Conservation (phyloP, 768 basidiomycete species). For the Russula vinacea region DNA sequence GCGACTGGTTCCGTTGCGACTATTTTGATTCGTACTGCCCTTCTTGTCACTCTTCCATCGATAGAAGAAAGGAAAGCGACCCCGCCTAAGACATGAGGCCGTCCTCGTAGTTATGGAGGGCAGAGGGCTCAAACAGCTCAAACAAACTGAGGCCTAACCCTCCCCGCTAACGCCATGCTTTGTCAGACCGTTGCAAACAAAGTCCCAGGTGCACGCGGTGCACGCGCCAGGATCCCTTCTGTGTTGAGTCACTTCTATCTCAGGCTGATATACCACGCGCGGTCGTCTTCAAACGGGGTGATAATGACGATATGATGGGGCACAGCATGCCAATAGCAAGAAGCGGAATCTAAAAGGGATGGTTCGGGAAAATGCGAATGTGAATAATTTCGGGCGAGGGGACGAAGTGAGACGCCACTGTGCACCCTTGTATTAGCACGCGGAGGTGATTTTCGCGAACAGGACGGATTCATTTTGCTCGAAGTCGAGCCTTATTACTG, state of each 20-base stretch:
- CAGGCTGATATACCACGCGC: too few relatives aligned
- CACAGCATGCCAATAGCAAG: background rate
- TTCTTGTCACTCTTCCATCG: constrained; percentile 2
- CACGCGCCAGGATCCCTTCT: too few relatives aligned
- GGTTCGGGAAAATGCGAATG: background rate
- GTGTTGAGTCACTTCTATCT: too few relatives aligned
- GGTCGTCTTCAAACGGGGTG: background rate
- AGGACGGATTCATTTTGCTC: background rate
- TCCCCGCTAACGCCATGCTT: background rate
- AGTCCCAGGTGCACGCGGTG: too few relatives aligned
- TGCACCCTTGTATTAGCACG: background rate
- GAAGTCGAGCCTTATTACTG: background rate
- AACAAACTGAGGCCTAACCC: background rate
- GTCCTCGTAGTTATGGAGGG: background rate
- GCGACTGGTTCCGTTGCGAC: background rate
- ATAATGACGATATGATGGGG: background rate
- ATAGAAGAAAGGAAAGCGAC: constrained; percentile 2
- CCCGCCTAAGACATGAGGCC: constrained; percentile 14
- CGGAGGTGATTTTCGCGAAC: background rate
- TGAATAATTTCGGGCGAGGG: background rate
- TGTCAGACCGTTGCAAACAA: background rate
- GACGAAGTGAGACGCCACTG: background rate
- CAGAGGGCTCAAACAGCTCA: background rate
- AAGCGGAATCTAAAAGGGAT: background rate
- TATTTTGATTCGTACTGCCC: background rate